phyloP scores from a whole-genome alignment of 2,329 filamentous ascomycete species.

The Aspergillus versicolor region DNA sequence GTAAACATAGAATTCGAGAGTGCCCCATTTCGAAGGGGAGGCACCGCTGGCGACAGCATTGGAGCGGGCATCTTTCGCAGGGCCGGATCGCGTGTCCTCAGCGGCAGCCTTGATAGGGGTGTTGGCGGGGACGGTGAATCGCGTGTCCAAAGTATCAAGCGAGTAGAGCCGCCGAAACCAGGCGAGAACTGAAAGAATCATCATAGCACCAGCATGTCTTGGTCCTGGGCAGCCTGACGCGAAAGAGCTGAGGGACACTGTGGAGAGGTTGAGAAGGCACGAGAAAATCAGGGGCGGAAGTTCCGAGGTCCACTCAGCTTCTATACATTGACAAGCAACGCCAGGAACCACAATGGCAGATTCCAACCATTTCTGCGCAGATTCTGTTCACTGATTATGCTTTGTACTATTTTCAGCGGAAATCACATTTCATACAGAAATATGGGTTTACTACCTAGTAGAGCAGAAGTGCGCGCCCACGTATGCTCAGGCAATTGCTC shows the following conservation, averaged over 20 bases:
- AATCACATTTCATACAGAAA: too few species aligned
- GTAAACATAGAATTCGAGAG: slow-evolving; percentile 83
- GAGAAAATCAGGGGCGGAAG: slow-evolving; percentile 21
- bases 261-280: slow-evolving; percentile 5
- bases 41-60: slow-evolving; percentile 47
- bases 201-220: slow-evolving; percentile 37
- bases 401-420: too few species aligned
- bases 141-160: slow-evolving; percentile 67
- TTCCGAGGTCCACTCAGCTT: slow-evolving; percentile 1
- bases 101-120: slow-evolving; percentile 63
- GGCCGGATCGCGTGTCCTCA: slow-evolving; percentile 50
- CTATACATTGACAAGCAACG: background rate
- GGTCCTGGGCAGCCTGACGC: slow-evolving; percentile 13
- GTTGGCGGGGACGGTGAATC: slow-evolving; percentile 69
- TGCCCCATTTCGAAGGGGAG: slow-evolving; percentile 75
- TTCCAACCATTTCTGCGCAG: background rate
- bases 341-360: background rate
- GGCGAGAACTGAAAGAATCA: slow-evolving; percentile 44
- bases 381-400: background rate
- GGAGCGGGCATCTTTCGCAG: slow-evolving; percentile 36
- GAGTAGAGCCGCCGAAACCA: slow-evolving; percentile 59
- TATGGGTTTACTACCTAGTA: background rate
- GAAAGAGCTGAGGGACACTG: slow-evolving; percentile 8
- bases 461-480: background rate
- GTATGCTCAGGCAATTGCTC: background rate